A percentile compares a stretch with the other conserved stretches of the same genome.
phyloP scores from a whole-genome alignment of 1,284 basidiomycete genomes.

The Rhodotorula sp. region DNA sequence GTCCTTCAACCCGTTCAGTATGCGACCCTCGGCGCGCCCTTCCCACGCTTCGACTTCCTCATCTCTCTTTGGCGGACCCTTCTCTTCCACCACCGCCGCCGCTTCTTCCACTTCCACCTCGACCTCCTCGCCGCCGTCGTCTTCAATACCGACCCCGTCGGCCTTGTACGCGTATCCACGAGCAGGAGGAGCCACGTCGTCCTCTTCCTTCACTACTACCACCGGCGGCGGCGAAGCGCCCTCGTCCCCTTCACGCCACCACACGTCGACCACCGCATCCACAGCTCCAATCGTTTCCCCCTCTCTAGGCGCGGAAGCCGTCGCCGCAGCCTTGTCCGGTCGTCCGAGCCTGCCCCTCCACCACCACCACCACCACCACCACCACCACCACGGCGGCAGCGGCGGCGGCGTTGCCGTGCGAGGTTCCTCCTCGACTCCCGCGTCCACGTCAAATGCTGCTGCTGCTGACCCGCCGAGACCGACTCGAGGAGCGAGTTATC shows the following conservation, averaged over 20 bases:
- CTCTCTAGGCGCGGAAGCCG: conserved; percentile 22
- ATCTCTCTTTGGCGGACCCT: conserved; percentile 1
- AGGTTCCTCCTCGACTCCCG: too few species aligned
- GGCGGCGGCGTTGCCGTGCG: too few species aligned
- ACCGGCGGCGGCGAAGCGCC: too few species aligned
- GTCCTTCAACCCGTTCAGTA: conserved; percentile 25
- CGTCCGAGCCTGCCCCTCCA: background rate
- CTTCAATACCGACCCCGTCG: background rate
- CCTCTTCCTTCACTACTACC: too few species aligned
- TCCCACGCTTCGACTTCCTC: background rate
- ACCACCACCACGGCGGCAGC: too few species aligned
- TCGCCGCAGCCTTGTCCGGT: conserved; percentile 23
- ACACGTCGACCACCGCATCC: too few species aligned
- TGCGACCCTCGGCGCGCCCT: background rate
- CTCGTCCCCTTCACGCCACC: too few species aligned
- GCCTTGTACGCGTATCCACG: background rate
- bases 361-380: too few species aligned
- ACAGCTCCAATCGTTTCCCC: too few species aligned
- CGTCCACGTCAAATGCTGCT: too few species aligned
- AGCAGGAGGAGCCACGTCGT: background rate
- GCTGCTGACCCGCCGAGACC: background rate
- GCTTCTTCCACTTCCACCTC: background rate
- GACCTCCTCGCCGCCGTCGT: conserved; percentile 1
- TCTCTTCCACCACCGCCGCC: background rate
- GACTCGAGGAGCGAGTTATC: conserved; percentile 16